Base-by-base conservation (phyloP, 2,329 filamentous ascomycete genomes). In the Seiridium cupressi region DNA sequence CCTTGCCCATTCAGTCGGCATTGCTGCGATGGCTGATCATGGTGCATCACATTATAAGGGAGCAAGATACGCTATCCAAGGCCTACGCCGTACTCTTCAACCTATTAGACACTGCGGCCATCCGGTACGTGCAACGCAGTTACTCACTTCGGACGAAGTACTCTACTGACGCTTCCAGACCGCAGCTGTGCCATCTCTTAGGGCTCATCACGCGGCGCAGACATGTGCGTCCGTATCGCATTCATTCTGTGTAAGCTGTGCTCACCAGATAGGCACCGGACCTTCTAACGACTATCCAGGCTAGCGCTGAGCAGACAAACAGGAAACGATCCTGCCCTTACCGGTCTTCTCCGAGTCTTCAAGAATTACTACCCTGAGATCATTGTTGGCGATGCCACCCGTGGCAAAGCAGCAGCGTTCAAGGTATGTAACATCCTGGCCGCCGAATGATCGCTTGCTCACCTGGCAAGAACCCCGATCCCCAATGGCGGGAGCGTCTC, bases 361-460 rank as follows among this genome's bases (percentile, higher is more conserved):
- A 95, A 95, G 71, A 92, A 94, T 71, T 96, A 94, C 73, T 96
- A 94, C 68, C 92, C 92, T 0, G 92, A 96, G 71, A 91, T 96
- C 58, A 91, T 96, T 61, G 84, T 94, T 11, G 90, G 89, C 31
- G 89, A 89, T 64, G 79, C 84, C 3, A 83, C 86, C 36, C 79
- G 80, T 57, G 85, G 85, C 44, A 82, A 83, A 61, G 85, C 86
- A 1, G 83, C 84, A 3, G 80, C 85, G 1, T 89, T 89, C 72
- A 87, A 85, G 73, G 83, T 84, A 70, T 42, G 13, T 42, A 10
- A 8, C 31, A 31, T 11, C n/a, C n/a, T 11, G 40, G 18, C 36
- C 26, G 13, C 5, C 3, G 40, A 42, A 9, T 8, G 18, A 26
- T 44, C 49, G 11, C 70, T 70, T 75, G 65, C 59, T 72, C 69